Evolutionary conservation across 495 filamentous ascomycete species (phyloP).

Genomic region (Aspergillus indologenus): DNA sequence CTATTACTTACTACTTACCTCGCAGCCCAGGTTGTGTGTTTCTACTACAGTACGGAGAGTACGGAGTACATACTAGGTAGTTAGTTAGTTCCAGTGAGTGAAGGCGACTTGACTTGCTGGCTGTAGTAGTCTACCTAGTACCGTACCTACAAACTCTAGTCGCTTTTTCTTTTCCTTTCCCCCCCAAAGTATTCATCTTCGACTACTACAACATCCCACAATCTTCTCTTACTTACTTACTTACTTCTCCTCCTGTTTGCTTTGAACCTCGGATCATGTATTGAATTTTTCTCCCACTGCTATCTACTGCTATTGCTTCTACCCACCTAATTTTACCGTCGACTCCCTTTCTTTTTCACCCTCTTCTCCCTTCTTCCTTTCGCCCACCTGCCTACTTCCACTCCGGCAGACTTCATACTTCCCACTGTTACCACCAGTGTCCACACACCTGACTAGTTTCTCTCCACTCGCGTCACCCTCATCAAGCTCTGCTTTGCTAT

Average conservation of each 20-base stretch:
- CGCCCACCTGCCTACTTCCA: not conserved
- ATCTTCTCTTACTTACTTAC: conserved; percentile 20
- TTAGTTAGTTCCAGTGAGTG: too few relatives aligned
- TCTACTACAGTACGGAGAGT: not conserved
- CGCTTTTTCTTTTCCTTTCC: conserved; percentile 10
- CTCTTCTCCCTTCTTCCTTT: not conserved
- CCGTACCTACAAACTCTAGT: conserved; percentile 33
- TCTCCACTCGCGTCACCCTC: conserved; percentile 8
- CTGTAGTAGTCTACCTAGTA: conserved; percentile 10
- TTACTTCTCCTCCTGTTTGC: conserved; percentile 25
- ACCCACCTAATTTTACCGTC: not conserved
- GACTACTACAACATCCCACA: conserved; percentile 25
- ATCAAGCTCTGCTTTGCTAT: conserved; percentile 22
- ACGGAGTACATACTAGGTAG: too few relatives aligned
- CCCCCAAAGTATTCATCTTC: conserved; percentile 23
- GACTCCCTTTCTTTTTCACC: conserved; percentile 12
- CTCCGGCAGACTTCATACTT: not conserved
- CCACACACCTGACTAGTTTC: not conserved
- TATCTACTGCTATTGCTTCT: conserved; percentile 15
- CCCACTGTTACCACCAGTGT: not conserved
- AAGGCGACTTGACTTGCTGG: conserved; percentile 18
- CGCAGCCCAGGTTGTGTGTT: not conserved
- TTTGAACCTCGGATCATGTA: conserved; percentile 10
- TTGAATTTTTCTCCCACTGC: conserved; percentile 9
- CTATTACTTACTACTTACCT: conserved; percentile 1